Evolutionary conservation across 306 rosid species (phyloP), one percentile per base, ranked within the genome.

Genomic region (Malus sieversii): DNA sequence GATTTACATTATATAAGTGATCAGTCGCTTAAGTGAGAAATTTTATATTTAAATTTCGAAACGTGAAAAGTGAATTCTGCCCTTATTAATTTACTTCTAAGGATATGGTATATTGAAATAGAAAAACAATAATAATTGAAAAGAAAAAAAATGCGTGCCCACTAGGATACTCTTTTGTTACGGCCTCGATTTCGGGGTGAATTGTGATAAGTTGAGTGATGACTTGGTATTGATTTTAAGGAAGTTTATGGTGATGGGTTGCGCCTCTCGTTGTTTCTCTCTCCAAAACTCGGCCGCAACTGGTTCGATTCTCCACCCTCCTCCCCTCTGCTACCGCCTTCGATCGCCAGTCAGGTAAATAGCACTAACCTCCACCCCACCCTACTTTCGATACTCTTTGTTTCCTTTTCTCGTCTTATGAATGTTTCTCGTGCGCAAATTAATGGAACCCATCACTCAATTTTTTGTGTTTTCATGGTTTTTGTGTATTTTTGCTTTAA

Each of bases 261-360:
- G 23, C 42, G 40, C 66, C 19, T 40, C 68, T 25, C 48, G 38
- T 15, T 13, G 35, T 25, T 68, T 42, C 72, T 4, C 72, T 68
- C 72, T 45, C 35, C 58, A 68, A 44, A 68, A 14, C 32, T 40
- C 44, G 42, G 8, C 59, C 3, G n/a, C 60, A 7, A 62, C 48
- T 20, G 32, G n/a, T 4, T 48, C 16, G 48, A 62, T 62, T 74
- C 70, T 29, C 46, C 32, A 29, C 70, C 22, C 40, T 8, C 30
- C 64, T 30, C 77, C 46, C 15, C 23, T 20, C 29, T 25, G 27
- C 77, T 25, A 14, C 77, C 68, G 68, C 61, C 18, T 73, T 15
- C 59, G 77, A 10, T 42, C 59, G 1, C 59, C 69, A 5, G 46
- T 62, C 77, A 62, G 77, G 70, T 74, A 44, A 74, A 74, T 46